Evolutionary conservation across 345 rosid genomes (phyloP).

Genomic region (Triadica sebifera): DNA sequence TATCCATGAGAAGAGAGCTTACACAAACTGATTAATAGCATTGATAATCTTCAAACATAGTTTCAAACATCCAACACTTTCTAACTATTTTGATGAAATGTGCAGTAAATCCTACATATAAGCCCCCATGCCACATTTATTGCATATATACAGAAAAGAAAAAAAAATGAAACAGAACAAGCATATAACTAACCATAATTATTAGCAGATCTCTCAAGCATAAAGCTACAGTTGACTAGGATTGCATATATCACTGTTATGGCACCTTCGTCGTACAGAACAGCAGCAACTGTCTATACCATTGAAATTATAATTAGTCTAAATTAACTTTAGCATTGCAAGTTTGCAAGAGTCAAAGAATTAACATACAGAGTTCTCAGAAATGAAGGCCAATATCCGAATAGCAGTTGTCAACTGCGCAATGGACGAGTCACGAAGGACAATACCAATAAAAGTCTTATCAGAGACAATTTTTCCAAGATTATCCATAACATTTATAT

Average conservation of each 20-base stretch:
- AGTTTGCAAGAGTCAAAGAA: conserved; percentile 10
- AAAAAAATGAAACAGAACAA: conserved; percentile 2
- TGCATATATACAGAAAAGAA: background rate
- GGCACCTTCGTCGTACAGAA: conserved; percentile 88
- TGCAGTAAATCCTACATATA: background rate
- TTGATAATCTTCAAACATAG: background rate
- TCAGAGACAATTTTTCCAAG: conserved; percentile 73
- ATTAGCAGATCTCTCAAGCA: conserved; percentile 93
- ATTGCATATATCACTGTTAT: conserved; percentile 67
- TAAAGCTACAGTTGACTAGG: conserved; percentile 83
- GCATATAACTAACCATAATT: conserved; percentile 60
- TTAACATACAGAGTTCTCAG: conserved; percentile 75
- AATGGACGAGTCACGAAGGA: conserved; percentile 79
- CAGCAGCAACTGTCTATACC: conserved; percentile 76
- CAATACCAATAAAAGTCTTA: conserved; percentile 81
- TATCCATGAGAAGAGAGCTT: background rate
- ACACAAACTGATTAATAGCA: background rate
- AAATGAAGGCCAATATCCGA: conserved; percentile 77
- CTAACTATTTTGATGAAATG: background rate
- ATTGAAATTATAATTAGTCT: conserved; percentile 17
- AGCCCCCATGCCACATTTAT: background rate
- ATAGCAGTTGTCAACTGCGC: conserved; percentile 90
- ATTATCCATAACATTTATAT: conserved; percentile 79
- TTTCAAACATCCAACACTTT: background rate
- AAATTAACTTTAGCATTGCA: conserved; percentile 2